phyloP scores from a whole-genome alignment of 2,329 filamentous ascomycete genomes.

The Trichoderma lentiforme region DNA sequence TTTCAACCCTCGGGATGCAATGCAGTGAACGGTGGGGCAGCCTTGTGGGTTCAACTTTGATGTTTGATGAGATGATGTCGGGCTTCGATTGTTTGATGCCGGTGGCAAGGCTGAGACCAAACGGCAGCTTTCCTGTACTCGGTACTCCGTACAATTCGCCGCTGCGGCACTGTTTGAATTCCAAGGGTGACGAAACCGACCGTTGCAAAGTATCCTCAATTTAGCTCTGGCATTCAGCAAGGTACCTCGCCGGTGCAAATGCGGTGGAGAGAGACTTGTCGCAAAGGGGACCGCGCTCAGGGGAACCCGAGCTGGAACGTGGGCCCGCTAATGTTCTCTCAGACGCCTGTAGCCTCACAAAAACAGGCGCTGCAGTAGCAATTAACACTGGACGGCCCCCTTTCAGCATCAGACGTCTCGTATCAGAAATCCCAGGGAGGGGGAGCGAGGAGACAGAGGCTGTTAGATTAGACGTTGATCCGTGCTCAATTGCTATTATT shows the following conservation, averaged over 20 bases:
- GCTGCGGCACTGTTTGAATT: constrained; percentile 5
- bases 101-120: constrained; percentile 11
- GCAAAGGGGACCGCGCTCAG: constrained; percentile 6
- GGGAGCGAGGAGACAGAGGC: background rate
- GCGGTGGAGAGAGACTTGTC: constrained; percentile 1
- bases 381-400: background rate
- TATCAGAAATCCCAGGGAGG: background rate
- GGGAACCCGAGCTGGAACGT: constrained; percentile 16
- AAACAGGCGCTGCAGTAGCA: background rate
- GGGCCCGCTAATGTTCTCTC: background rate
- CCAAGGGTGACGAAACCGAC: background rate
- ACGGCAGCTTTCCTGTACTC: background rate
- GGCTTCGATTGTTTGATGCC: background rate
- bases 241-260: background rate
- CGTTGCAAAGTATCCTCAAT: constrained; percentile 5
- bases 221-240: constrained; percentile 1
- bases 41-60: background rate
- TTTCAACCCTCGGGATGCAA: background rate
- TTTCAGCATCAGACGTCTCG: background rate
- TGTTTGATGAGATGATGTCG: background rate
- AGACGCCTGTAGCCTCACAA: background rate
- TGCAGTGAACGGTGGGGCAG: background rate
- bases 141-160: background rate
- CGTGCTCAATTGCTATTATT: background rate
- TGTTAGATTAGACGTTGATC: background rate